Percentiles rank a stretch among this genome's conserved stretches.
phyloP scores from a whole-genome alignment of 2,329 filamentous ascomycete species.

The Clathrospora elynae region DNA sequence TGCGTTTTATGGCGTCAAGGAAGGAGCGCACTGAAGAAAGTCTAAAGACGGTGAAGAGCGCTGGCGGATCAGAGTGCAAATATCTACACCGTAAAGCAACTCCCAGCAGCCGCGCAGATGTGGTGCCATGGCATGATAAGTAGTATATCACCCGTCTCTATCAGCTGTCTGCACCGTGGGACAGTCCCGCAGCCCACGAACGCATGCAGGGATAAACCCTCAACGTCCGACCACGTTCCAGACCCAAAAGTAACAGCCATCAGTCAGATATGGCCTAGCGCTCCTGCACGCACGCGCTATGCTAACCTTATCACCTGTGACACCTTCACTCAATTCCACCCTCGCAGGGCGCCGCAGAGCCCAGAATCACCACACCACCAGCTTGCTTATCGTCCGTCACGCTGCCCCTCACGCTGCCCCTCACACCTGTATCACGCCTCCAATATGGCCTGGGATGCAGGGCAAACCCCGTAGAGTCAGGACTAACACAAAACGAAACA shows the following conservation, averaged over 20 bases:
- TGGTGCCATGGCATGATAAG: conserved; percentile 8
- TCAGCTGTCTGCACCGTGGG: conserved; percentile 5
- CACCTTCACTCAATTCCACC: too few relatives aligned
- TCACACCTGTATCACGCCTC: too few relatives aligned
- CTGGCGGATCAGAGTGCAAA: background rate
- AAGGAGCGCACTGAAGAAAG: conserved; percentile 5
- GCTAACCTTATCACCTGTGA: background rate
- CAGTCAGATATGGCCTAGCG: conserved; percentile 1
- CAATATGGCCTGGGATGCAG: background rate
- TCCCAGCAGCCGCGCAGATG: background rate
- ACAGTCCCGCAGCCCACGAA: conserved; percentile 12
- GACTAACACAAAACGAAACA: too few relatives aligned
- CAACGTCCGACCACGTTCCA: conserved; percentile 17
- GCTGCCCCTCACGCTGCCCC: background rate
- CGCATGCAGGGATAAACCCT: conserved; percentile 10
- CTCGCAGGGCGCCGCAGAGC: background rate
- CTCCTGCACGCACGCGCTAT: background rate
- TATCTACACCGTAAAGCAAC: background rate
- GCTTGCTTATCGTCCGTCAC: background rate
- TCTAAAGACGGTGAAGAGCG: conserved; percentile 1
- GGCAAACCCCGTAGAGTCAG: conserved; percentile 1
- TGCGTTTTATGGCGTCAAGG: conserved; percentile 13
- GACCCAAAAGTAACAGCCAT: conserved; percentile 10
- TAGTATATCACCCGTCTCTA: conserved; percentile 6
- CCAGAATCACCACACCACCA: conserved; percentile 1